phyloP scores from a whole-genome alignment of 495 filamentous ascomycete species.

The Thermothielavioides terrestris region DNA sequence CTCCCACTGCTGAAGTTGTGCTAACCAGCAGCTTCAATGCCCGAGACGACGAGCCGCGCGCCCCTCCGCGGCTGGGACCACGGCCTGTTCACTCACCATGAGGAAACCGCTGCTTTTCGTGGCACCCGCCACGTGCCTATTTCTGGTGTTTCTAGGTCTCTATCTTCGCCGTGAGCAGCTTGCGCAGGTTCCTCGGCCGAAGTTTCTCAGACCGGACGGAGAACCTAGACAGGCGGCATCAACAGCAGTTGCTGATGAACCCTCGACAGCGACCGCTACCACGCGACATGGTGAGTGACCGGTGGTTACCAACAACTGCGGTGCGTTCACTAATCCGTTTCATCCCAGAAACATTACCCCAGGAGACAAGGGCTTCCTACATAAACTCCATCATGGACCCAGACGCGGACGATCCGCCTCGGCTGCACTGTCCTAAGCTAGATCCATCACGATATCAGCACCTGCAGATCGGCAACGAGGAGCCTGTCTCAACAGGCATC shows the following conservation, averaged over 20 bases:
- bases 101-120: too few species aligned
- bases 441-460: background rate
- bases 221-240: background rate
- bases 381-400: slow-evolving; percentile 4
- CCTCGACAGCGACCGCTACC: background rate
- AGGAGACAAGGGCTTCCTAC: background rate
- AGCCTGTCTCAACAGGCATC: slow-evolving; percentile 53
- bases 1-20: too few species aligned
- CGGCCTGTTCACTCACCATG: too few species aligned
- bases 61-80: too few species aligned
- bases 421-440: slow-evolving; percentile 1
- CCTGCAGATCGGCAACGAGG: slow-evolving; percentile 29
- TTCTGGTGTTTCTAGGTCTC: background rate
- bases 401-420: background rate
- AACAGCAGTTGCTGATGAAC: background rate
- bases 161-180: background rate
- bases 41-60: too few species aligned
- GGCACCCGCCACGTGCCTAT: background rate
- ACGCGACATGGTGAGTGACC: background rate
- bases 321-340: background rate
- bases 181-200: background rate
- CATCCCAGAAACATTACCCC: background rate
- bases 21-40: too few species aligned
- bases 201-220: background rate
- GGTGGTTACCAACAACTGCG: background rate